Base-by-base conservation (phyloP, 306 rosid species). In the Cicer pinnatifidum region DNA sequence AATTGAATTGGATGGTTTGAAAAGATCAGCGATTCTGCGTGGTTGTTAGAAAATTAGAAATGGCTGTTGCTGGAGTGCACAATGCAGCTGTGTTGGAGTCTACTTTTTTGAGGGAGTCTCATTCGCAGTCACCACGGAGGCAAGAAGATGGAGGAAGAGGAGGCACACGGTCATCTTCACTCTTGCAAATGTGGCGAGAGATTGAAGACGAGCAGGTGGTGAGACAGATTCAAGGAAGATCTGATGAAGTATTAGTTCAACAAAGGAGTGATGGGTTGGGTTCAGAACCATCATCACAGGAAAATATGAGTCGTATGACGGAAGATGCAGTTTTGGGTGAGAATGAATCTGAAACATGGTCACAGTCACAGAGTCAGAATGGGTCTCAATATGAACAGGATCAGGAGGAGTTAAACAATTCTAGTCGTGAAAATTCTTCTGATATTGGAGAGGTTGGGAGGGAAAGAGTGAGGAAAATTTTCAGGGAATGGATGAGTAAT, bases 41-140 rank as follows among this genome's bases (percentile, higher is more conserved):
- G 59, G 43, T 80, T 58, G 66, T 66, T 85, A 69, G 56, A 53
- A 47, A 68, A 58, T 54, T 71, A 71, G 47, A 78, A 20, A 88
- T 95, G 99, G 97, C 99, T 67, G 79, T 91, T 87, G 96, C 97
- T 78, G 96, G 97, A 69, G 67, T 87, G 57, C 97, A 91, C 57
- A 87, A 85, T 69, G 89, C 84, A 72, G 77, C 95, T 67, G 89
- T 83, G 85, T 81, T 88, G 8, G 96, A 94, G 43, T 81, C 97
- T 76, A 82, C 90, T 8, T 86, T 89, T 71, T 87, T 83, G 33
- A 81, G 95, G 81, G 96, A 89, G 9, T 86, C 98, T 71, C 92
- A 74, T 63, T 81, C 94, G 71, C 85, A 78, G 61, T 78, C 87
- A 20, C 74, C 96, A 28, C 84, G 86, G 72, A 82, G 68, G 80